These are phyloP conservation scores for Salvia splendens DNA, from an alignment of 257 asterid genomes.

Conservation along the genomic window DNA sequence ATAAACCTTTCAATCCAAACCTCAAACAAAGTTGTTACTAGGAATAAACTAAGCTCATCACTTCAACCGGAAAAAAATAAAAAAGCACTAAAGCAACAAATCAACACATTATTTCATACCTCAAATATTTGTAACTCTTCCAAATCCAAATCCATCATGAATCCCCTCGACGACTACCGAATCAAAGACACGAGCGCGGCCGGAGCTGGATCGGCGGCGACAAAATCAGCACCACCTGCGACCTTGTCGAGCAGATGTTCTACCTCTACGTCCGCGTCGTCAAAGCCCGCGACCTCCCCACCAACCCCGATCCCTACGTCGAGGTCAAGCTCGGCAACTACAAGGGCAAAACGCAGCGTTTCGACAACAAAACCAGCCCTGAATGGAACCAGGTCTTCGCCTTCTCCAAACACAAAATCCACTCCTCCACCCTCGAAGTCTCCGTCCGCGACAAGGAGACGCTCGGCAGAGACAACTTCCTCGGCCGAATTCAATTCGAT, in stretches of 20 bases:
- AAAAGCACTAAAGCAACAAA: background rate
- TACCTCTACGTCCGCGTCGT: conserved; percentile 80
- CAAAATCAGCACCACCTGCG: conserved; percentile 64
- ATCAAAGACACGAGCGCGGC: conserved; percentile 67
- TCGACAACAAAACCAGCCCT: conserved; percentile 60
- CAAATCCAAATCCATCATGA: conserved; percentile 23
- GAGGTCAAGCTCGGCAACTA: conserved; percentile 83
- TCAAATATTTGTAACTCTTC: too few species aligned
- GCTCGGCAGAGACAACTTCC: conserved; percentile 58
- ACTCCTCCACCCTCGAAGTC: conserved; percentile 58
- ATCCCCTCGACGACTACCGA: conserved; percentile 51
- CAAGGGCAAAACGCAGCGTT: conserved; percentile 64
- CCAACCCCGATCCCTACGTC: conserved; percentile 70
- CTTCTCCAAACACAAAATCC: conserved; percentile 69
- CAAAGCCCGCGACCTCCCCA: conserved; percentile 62
- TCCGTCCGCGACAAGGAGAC: conserved; percentile 60
- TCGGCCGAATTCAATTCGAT: conserved; percentile 66
- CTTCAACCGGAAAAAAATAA: background rate
- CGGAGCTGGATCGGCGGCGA: conserved; percentile 68
- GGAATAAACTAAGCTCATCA: background rate
- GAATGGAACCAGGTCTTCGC: conserved; percentile 70
- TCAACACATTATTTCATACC: background rate
- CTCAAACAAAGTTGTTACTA: background rate
- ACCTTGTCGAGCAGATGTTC: conserved; percentile 85
- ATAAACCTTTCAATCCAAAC: conserved; percentile 17